phyloP scores from a whole-genome alignment of 1,284 basidiomycete species.

The Athelia sp. region DNA sequence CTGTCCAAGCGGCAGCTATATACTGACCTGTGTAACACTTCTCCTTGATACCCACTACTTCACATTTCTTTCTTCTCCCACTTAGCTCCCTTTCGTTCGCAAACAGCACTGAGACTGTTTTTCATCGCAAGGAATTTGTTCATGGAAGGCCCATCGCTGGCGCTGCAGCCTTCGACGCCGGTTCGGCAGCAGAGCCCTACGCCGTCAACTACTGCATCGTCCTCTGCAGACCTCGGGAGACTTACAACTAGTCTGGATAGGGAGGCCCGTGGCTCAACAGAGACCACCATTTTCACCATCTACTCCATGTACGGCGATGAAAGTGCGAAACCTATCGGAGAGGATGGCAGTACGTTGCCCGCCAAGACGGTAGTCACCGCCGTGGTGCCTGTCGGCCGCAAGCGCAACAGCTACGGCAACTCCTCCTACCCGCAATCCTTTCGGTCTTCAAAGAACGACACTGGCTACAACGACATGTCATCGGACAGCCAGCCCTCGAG shows the following conservation, averaged over 20 bases:
- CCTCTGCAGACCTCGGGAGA: constrained; percentile 23
- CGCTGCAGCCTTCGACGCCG: constrained; percentile 38
- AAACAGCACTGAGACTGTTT: no score
- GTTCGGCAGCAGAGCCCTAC: constrained; percentile 15
- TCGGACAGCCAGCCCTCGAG: constrained; percentile 1
- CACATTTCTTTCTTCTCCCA: no score
- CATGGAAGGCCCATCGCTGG: constrained; percentile 43
- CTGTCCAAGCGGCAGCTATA: no score
- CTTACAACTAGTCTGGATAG: constrained; percentile 16
- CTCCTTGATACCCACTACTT: no score
- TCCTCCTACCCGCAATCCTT: constrained; percentile 17
- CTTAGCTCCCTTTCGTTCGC: no score
- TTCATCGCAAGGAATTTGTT: constrained; percentile 2
- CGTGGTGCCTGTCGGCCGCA: constrained; percentile 15
- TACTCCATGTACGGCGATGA: constrained; percentile 75
- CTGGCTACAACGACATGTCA: constrained; percentile 13
- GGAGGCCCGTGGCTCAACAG: constrained; percentile 38
- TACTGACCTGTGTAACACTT: no score
- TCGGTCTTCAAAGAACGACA: constrained; percentile 18
- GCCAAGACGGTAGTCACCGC: constrained; percentile 13
- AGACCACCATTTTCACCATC: constrained; percentile 71
- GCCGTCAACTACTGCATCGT: constrained; percentile 25
- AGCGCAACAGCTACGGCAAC: constrained; percentile 5
- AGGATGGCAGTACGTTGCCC: constrained; percentile 18
- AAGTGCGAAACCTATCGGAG: constrained; percentile 10